Evolutionary conservation across 768 basidiomycete species (phyloP), one percentile per base, ranked within the genome.

Genomic region (Lentinula boryana): DNA sequence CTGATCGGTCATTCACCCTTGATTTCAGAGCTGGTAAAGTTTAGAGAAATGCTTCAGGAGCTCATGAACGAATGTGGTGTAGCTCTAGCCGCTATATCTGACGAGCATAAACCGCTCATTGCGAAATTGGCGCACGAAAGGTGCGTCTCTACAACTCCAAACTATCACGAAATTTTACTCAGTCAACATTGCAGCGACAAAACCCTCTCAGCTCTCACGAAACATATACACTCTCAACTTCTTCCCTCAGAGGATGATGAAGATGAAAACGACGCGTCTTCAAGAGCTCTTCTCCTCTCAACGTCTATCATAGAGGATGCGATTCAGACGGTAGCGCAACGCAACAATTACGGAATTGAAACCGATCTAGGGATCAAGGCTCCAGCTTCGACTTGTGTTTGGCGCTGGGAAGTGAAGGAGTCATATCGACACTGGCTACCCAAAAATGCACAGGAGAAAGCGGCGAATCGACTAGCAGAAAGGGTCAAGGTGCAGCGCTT

Each of bases 101-200:
- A 87, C 4, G 83, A 88, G 62, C 80, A 93, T 69, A 79, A 75
- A 63, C 84, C 91, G 1, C 74, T 95, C 27, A 83, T 96, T 65
- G 93, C 86, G 5, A 93, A 94, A 71, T 72, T 94, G 43, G 84
- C 84, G 0, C 89, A 93, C 64, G 94, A 96, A 74, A 94, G 93
- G 94, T 93, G 54, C 57, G 77, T 59, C 52, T 15, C 63, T 4
- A 31, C 27, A 44, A 10, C 21, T 35, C 7, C 27, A 21, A 35
- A 60, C 12, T 15, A 32, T 23, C 10, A 41, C 44, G n/a, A 40
- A 60, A 18, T 60, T 18, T 54, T 49, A 46, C 38, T 40, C 54
- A 55, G 38, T 38, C 36, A 44, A 62, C 63, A 40, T 27, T 46
- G 36, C 61, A 96, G 93, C 66, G 92, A 94, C 70, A 93, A 91